Percentiles rank a stretch among this genome's conserved stretches.
phyloP scores from a whole-genome alignment of 768 basidiomycete species.

The Psilocybe cyanescens region DNA sequence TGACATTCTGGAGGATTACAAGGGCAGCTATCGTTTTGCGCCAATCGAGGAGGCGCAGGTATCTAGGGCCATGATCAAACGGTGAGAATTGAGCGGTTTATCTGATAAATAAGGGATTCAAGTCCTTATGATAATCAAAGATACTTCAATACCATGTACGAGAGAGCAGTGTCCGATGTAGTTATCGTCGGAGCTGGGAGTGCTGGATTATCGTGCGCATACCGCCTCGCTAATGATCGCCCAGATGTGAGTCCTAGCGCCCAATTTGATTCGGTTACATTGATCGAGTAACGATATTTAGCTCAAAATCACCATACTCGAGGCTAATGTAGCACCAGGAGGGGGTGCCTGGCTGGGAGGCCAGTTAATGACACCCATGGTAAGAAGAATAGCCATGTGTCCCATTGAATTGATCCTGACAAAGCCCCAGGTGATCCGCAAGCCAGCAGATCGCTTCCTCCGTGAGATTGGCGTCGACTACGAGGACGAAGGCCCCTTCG shows the following conservation, averaged over 20 bases:
- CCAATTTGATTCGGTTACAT: not conserved
- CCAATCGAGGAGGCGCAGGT: slow-evolving; percentile 80
- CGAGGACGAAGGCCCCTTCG: slow-evolving; percentile 78
- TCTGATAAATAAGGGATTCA: not conserved
- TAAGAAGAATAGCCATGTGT: slow-evolving; percentile 25
- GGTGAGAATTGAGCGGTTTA: slow-evolving; percentile 37
- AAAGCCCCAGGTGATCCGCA: slow-evolving; percentile 63
- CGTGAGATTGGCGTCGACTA: slow-evolving; percentile 70
- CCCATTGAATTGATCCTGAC: not conserved
- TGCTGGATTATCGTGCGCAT: slow-evolving; percentile 73
- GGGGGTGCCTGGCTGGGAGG: slow-evolving; percentile 82
- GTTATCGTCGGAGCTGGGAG: slow-evolving; percentile 79
- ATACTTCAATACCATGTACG: slow-evolving; percentile 77
- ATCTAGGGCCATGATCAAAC: slow-evolving; percentile 75
- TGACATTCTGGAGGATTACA: slow-evolving; percentile 56
- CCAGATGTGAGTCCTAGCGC: slow-evolving; percentile 53
- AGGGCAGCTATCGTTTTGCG: slow-evolving; percentile 69
- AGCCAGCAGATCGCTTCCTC: slow-evolving; percentile 77
- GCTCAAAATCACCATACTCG: slow-evolving; percentile 62
- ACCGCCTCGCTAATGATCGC: slow-evolving; percentile 66
- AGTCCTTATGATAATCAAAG: slow-evolving; percentile 33
- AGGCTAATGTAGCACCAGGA: slow-evolving; percentile 80
- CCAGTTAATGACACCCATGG: slow-evolving; percentile 83
- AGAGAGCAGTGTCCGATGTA: slow-evolving; percentile 75
- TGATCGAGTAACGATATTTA: slow-evolving; percentile 12